Base-by-base conservation (phyloP, 495 filamentous ascomycete species). In the Tuber borchii region DNA sequence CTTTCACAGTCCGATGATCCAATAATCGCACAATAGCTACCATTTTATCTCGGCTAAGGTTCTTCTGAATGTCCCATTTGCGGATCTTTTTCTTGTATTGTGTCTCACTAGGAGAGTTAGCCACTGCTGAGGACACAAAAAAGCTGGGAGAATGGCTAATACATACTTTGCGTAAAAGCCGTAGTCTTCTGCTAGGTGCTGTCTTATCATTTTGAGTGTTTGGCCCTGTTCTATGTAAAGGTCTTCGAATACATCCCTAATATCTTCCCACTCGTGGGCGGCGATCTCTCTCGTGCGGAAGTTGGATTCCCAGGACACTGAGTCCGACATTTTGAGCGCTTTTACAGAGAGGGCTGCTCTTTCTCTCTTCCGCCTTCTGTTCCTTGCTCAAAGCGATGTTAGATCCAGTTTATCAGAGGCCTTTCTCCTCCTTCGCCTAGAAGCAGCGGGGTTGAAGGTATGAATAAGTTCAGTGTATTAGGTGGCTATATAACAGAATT, bases 61-160 rank as follows among this genome's bases (percentile, higher is more conserved):
- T 77, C 34, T 74, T 77, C 65, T 46, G 31, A 31, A 77, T 44
- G 9, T 46, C 22, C 71, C 72, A 77, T 48, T 56, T 77, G n/a
- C 51, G 48, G 5, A 77, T 77, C 22, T 34, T 48, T 48, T 34
- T 17, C 20, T 77, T 70, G 37, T 69, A 77, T 42, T 77, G 75
- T 43, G 31, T 70, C 22, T 43, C 22, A 12, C 75, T 77, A 42
- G 10, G 9, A 43, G 26, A 17, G 40, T 74, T 70, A 76, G 71
- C 26, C 22, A 51, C 19, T 37, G 48, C 20, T 40, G 48, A 19
- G 22, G 20, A 31, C 22, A 48, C 44, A 69, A 43, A 44, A 12
- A 19, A n/a, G 31, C 31, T 2, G 42, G 34, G 34, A 19, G 51
- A 2, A 20, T 0, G 56, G 19, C 19, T 26, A 65, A 70, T 9